These are phyloP conservation scores for Evansstolkia leycettana DNA, from an alignment of 495 filamentous ascomycete genomes.

Conservation along the genomic window DNA sequence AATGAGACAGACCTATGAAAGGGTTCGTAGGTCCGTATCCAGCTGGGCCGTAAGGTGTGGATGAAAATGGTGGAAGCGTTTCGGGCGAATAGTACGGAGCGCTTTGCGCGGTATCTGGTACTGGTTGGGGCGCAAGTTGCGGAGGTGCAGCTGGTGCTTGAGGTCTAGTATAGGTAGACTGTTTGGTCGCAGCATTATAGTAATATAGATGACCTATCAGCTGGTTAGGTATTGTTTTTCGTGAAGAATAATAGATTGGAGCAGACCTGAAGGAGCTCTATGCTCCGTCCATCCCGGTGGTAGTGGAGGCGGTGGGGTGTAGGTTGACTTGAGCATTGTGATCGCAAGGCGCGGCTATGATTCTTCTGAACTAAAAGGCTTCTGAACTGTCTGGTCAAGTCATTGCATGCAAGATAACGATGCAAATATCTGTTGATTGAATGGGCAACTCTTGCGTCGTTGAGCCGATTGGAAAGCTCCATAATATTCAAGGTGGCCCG, in stretches of 20 bases:
- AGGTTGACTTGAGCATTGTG: slow-evolving; percentile 32
- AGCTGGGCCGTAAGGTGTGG: slow-evolving; percentile 26
- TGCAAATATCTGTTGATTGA: too few species aligned
- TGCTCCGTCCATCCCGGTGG: slow-evolving; percentile 85
- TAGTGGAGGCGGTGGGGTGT: slow-evolving; percentile 41
- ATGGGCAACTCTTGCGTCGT: too few species aligned
- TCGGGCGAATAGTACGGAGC: slow-evolving; percentile 19
- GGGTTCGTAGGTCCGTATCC: slow-evolving; percentile 9
- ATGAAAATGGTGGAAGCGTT: slow-evolving; percentile 28
- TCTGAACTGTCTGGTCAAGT: too few species aligned
- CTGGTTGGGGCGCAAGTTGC: slow-evolving; percentile 12
- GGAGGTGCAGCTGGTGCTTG: slow-evolving; percentile 20
- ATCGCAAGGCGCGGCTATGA: neutral
- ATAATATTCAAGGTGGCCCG: slow-evolving; percentile 24
- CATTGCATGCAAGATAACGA: too few species aligned
- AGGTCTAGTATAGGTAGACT: slow-evolving; percentile 78
- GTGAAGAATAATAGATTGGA: too few species aligned
- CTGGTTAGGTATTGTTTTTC: slow-evolving; percentile 2
- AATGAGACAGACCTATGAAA: slow-evolving; percentile 10
- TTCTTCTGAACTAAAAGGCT: too few species aligned
- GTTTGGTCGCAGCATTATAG: slow-evolving; percentile 74
- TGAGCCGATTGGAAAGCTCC: neutral
- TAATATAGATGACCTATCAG: slow-evolving; percentile 68
- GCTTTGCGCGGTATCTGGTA: slow-evolving; percentile 9
- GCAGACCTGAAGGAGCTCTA: slow-evolving; percentile 68